Conservation (phyloP, 345 rosid genomes). For the Carallia pectinifolia region DNA sequence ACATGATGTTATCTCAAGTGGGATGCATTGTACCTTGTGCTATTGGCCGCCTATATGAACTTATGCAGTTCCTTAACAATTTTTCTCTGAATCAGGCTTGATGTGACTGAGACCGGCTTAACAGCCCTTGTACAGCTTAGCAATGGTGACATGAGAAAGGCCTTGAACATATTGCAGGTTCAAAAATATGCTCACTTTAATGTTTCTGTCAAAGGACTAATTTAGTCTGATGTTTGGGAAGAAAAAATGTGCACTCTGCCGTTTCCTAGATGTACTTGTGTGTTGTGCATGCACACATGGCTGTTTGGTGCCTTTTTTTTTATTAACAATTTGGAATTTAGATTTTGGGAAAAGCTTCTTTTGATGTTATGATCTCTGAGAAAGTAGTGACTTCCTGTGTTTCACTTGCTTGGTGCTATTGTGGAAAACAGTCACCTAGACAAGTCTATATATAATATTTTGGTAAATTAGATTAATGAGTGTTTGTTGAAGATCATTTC, state of each 20-base stretch:
- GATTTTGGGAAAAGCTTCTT: background rate
- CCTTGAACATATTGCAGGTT: conserved; percentile 96
- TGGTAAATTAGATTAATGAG: too few relatives aligned
- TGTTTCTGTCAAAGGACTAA: background rate
- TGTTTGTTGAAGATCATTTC: too few relatives aligned
- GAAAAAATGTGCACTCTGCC: too few relatives aligned
- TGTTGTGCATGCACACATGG: background rate
- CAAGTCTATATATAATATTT: too few relatives aligned
- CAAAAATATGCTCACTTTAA: conserved; percentile 2
- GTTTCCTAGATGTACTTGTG: background rate
- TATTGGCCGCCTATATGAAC: background rate
- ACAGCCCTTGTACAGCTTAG: conserved; percentile 81
- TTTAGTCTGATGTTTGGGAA: background rate
- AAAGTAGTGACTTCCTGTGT: background rate
- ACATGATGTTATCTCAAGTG: background rate
- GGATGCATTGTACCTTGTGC: background rate
- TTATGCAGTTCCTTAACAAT: conserved; percentile 1
- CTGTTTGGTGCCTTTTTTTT: too few relatives aligned
- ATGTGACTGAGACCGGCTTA: conserved; percentile 71
- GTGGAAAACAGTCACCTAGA: too few relatives aligned
- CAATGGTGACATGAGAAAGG: conserved; percentile 99
- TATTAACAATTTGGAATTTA: background rate
- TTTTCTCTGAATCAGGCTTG: conserved; percentile 52
- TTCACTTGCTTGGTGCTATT: background rate
- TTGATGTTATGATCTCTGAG: background rate